Evolutionary conservation across 768 basidiomycete species (phyloP), one percentile per base, ranked within the genome.

Genomic region (Kwoniella mangroviensis): DNA sequence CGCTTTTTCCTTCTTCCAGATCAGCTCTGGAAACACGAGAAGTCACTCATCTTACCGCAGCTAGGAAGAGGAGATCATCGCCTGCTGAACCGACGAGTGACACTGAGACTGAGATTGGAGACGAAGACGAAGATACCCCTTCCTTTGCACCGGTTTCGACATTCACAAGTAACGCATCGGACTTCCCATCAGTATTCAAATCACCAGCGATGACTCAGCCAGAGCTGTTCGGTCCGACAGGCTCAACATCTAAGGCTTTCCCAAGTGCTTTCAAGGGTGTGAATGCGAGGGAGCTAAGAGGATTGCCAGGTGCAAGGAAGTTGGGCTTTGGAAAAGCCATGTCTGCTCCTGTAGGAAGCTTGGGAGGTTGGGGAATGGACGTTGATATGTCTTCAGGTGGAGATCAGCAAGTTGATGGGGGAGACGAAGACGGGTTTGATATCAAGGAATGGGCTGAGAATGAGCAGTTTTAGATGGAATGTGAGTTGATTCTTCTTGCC

Each of bases 141-240:
- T 21, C 24, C 0, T 34, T 68, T 6, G 58, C 54, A 17, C 65
- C 40, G 21, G 21, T 22, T n/a, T 28, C 58, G 11, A 63, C 69
- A 43, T 67, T 66, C 11, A 61, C 70, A 21, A 63, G 68, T 22
- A 70, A 61, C 41, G 63, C 55, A 15, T 76, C 74, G 24, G 78
- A 79, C 19, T 80, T 80, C 70, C 79, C 79, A 24, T 63, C 74
- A 34, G 79, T 80, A 21, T 80, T 80, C 56, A 72, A 58, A 11
- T 70, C 75, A 4, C 72, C 79, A 6, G 49, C 65, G 2, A 70
- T 80, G 58, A 67, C 79, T 2, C 76, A 80, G 13, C 79, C 79
- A 3, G 74, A 73, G 40, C 62, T 80, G 10, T 77, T 76, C 45
- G 70, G 58, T 17, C 65, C 67, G 7, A 53, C 52, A 41, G 55